phyloP scores from a whole-genome alignment of 2,329 filamentous ascomycete genomes.

The Sporothrix curviconia region DNA sequence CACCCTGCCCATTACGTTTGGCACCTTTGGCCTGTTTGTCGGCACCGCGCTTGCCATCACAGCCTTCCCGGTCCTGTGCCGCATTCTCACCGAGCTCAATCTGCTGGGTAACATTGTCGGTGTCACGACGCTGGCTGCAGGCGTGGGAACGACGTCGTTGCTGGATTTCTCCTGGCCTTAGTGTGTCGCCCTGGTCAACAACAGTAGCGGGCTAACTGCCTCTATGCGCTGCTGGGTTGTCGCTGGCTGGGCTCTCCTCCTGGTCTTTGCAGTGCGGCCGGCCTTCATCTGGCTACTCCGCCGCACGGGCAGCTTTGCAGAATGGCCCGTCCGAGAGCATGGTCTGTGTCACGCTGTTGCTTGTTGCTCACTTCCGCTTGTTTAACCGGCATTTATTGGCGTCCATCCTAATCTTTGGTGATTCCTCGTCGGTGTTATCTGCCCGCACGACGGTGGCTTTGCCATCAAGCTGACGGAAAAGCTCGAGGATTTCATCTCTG shows the following conservation, averaged over 20 bases:
- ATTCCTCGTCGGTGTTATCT: slow-evolving; percentile 83
- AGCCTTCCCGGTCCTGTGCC: slow-evolving; percentile 83
- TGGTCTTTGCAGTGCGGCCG: slow-evolving; percentile 67
- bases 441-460: slow-evolving; percentile 83
- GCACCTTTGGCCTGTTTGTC: slow-evolving; percentile 64
- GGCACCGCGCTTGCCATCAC: slow-evolving; percentile 93
- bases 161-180: slow-evolving; percentile 90
- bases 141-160: slow-evolving; percentile 85
- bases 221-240: slow-evolving; percentile 77
- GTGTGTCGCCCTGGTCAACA: slow-evolving; percentile 89
- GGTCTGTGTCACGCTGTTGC: slow-evolving; percentile 72
- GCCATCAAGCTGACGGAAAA: slow-evolving; percentile 89
- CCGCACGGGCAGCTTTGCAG: slow-evolving; percentile 68
- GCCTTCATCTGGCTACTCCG: slow-evolving; percentile 67
- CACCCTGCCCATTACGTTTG: slow-evolving; percentile 40
- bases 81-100: slow-evolving; percentile 87
- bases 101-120: slow-evolving; percentile 77
- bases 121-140: slow-evolving; percentile 81
- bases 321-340: slow-evolving; percentile 84
- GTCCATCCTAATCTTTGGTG: slow-evolving; percentile 92
- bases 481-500: slow-evolving; percentile 82
- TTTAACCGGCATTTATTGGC: slow-evolving; percentile 81
- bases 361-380: slow-evolving; percentile 74
- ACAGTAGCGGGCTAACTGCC: slow-evolving; percentile 73
- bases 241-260: slow-evolving; percentile 67